Base-by-base conservation (phyloP, 768 basidiomycete species). In the Rhizopogon roseolus region DNA sequence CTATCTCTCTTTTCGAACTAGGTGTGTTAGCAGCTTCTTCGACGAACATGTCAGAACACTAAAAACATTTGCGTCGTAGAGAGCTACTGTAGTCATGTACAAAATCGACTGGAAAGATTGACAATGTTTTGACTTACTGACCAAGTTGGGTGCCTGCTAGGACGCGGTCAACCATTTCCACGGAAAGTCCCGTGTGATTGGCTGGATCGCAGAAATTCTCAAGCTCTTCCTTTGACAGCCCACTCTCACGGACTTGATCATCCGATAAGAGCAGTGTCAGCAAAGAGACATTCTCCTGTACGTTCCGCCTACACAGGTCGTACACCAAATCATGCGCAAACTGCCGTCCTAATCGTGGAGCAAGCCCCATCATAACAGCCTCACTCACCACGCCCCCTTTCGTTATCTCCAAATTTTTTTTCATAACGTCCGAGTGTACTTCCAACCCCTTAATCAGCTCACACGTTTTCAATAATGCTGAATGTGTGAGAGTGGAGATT, bases 301-400 rank as follows among this genome's bases (percentile, higher is more conserved):
- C 52, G 4, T 67, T 66, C 56, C 57, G 60, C 50, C 64, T 64
- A 57, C 77, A 78, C 16, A 76, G 60, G 40, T 71, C 70, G 34
- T 78, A 78, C 40, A 78, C 69, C 41, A 75, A 54, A 56, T 78
- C 75, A 49, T 76, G 76, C 13, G 75, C 76, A 22, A 67, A 66
- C 52, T 78, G 77, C 39, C 76, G 63, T n/a, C 77, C 77, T 44
- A 77, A 61, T 42, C 54, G 64, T 54, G 65, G 69, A 8, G 73
- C 76, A 25, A 78, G 66, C 1, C 61, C 67, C 77, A 77, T 77
- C 77, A 77, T 78, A 44, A 76, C 75, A 1, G 75, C 77, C 59
- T 78, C 76, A 19, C 74, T 74, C 19, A 69, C 69, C 51, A 78
- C 71, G 1, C 67, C 65, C 0, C 76, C 76, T 34, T 70, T 66